Evolutionary conservation across 1,139 yeast genomes (phyloP).

Genomic region (Nakaseomyces kungkrabaensis): DNA sequence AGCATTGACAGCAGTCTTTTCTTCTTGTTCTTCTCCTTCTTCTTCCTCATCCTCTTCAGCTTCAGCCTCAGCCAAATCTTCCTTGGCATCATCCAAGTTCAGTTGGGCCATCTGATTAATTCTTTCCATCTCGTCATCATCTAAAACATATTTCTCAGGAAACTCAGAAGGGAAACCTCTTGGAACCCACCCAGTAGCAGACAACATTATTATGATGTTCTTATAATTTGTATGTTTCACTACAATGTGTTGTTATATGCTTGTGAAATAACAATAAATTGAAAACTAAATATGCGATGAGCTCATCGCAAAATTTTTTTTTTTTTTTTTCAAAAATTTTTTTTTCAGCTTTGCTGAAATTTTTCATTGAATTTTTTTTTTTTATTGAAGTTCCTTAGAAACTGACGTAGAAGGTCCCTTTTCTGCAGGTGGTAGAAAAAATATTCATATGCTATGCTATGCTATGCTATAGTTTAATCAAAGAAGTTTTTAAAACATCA

Average conservation of each 20-base stretch:
- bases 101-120: slow-evolving; percentile 77
- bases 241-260: no score
- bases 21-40: slow-evolving; percentile 17
- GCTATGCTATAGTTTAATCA: no score
- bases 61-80: slow-evolving; percentile 39
- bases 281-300: not conserved
- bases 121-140: slow-evolving; percentile 89
- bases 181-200: slow-evolving; percentile 93
- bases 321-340: not conserved
- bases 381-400: no score
- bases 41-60: slow-evolving; percentile 18
- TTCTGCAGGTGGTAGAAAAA: no score
- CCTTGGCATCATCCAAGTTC: slow-evolving; percentile 66
- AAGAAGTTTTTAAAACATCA: no score
- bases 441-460: no score
- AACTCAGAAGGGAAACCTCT: slow-evolving; percentile 91
- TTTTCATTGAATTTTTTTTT: not conserved
- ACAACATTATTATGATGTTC: slow-evolving; percentile 46
- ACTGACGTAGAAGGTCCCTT: not conserved
- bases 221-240: not conserved
- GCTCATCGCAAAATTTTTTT: slow-evolving; percentile 9
- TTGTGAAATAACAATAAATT: no score
- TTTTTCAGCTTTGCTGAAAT: not conserved
- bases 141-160: slow-evolving; percentile 79
- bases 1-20: slow-evolving; percentile 13